phyloP scores from a whole-genome alignment of 2,329 filamentous ascomycete species.

The Monosporascus sp. region DNA sequence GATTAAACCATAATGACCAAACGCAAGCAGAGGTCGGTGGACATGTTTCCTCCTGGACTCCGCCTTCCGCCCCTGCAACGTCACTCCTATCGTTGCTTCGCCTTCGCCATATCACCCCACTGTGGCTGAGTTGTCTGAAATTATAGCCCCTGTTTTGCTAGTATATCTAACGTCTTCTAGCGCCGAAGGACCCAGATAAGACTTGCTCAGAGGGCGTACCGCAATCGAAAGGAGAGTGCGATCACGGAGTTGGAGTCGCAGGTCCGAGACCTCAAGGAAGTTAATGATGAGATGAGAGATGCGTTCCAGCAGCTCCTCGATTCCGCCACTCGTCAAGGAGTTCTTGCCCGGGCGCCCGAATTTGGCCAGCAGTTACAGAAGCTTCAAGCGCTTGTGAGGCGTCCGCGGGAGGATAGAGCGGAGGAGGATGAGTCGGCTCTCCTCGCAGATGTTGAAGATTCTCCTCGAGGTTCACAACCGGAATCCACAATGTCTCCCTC shows the following conservation, averaged over 20 bases:
- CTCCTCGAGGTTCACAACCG: slow-evolving; percentile 11
- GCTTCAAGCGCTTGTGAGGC: slow-evolving; percentile 51
- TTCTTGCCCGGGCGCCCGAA: slow-evolving; percentile 51
- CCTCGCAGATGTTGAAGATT: slow-evolving; percentile 9
- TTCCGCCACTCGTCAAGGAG: slow-evolving; percentile 50
- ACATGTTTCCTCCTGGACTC: slow-evolving; percentile 7
- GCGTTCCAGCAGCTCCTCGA: slow-evolving; percentile 65
- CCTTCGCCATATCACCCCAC: neutral
- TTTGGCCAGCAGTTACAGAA: slow-evolving; percentile 55
- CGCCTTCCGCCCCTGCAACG: slow-evolving; percentile 1
- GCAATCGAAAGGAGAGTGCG: slow-evolving; percentile 76
- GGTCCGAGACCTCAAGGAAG: slow-evolving; percentile 62
- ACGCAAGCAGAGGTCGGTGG: slow-evolving; percentile 70
- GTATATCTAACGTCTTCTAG: slow-evolving; percentile 34
- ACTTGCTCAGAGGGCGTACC: slow-evolving; percentile 78
- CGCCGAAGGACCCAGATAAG: slow-evolving; percentile 83
- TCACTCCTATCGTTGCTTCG: neutral
- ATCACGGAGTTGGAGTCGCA: slow-evolving; percentile 68
- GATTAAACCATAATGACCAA: slow-evolving; percentile 71
- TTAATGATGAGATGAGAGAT: slow-evolving; percentile 68
- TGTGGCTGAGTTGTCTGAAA: neutral
- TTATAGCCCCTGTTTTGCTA: neutral
- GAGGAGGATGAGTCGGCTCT: slow-evolving; percentile 19
- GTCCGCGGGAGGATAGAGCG: slow-evolving; percentile 30
- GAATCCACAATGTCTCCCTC: neutral